Conservation (phyloP, 2,329 filamentous ascomycete species). For the Sclerotinia minor region DNA sequence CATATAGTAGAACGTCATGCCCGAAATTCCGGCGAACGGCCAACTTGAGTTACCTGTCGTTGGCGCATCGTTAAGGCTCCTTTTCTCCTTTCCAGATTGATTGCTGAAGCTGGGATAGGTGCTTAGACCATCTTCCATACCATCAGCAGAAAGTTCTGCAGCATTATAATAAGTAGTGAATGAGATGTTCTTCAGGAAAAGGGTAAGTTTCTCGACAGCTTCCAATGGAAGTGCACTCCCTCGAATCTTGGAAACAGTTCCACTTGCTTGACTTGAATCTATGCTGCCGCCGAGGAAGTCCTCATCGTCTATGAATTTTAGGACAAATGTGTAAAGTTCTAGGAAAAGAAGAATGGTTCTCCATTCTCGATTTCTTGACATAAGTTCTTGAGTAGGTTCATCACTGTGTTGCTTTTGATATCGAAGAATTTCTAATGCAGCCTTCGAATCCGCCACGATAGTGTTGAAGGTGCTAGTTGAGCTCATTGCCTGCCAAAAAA, state of each 20-base stretch:
- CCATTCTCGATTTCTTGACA: conserved; percentile 63
- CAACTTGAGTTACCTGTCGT: conserved; percentile 29
- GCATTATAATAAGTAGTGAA: conserved; percentile 88
- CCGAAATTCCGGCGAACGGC: conserved; percentile 62
- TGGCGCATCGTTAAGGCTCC: not conserved
- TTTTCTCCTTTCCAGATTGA: conserved; percentile 28
- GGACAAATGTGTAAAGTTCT: conserved; percentile 88
- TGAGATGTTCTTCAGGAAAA: conserved; percentile 86
- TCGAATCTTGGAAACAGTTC: conserved; percentile 52
- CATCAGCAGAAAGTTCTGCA: conserved; percentile 57
- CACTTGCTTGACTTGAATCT: conserved; percentile 43
- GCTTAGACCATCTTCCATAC: conserved; percentile 46
- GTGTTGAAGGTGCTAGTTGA: conserved; percentile 57
- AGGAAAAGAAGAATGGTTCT: conserved; percentile 85
- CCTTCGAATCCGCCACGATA: conserved; percentile 57
- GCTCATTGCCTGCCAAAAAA: conserved; percentile 75
- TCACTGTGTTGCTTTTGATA: conserved; percentile 32
- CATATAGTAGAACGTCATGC: conserved; percentile 75
- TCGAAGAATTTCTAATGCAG: conserved; percentile 54
- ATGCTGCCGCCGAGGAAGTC: conserved; percentile 75
- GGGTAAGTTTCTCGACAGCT: conserved; percentile 72
- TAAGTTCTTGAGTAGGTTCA: conserved; percentile 26
- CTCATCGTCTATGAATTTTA: conserved; percentile 93
- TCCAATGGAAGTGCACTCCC: conserved; percentile 67
- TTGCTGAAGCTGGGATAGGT: conserved; percentile 47